Percentiles rank a stretch among this genome's conserved stretches.
phyloP scores from a whole-genome alignment of 2,329 filamentous ascomycete genomes.

The Xylaria sp. region DNA sequence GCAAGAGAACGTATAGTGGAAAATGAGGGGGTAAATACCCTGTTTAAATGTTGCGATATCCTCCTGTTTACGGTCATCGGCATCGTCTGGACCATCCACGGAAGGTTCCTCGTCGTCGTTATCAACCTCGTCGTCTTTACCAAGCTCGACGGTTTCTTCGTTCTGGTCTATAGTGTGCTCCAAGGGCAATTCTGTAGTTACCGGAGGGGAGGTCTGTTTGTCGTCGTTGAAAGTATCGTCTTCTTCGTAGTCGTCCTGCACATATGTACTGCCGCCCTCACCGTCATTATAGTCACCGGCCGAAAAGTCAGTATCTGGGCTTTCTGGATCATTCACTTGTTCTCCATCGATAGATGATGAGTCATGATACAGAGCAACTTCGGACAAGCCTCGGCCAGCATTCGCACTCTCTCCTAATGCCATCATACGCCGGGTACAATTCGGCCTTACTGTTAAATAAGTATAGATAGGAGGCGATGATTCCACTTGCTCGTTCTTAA shows the following conservation, averaged over 20 bases:
- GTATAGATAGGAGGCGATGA: constrained; percentile 46
- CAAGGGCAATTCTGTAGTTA: constrained; percentile 2
- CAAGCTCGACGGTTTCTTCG: constrained; percentile 24
- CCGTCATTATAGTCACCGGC: constrained; percentile 31
- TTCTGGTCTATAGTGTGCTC: constrained; percentile 9
- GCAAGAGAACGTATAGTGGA: constrained; percentile 14
- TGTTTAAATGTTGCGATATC: constrained; percentile 44
- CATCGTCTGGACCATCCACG: constrained; percentile 38
- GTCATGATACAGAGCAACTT: constrained; percentile 50
- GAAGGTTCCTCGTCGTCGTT: constrained; percentile 20
- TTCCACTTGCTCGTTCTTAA: constrained; percentile 47
- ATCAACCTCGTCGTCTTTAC: constrained; percentile 16
- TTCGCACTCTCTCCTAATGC: constrained; percentile 49
- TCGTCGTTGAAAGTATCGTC: constrained; percentile 41
- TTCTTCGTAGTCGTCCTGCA: constrained; percentile 37
- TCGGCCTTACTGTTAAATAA: constrained; percentile 50
- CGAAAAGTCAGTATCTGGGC: constrained; percentile 34
- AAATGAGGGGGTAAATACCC: constrained; percentile 44
- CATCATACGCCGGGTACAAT: constrained; percentile 49
- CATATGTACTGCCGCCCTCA: constrained; percentile 38
- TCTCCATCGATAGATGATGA: constrained; percentile 40
- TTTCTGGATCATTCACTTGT: constrained; percentile 28
- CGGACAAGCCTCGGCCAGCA: constrained; percentile 48
- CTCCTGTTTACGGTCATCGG: constrained; percentile 43
- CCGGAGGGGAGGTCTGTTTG: constrained; percentile 25